Base-by-base conservation (phyloP, 139 green algal species). In the Closterium sp. region DNA sequence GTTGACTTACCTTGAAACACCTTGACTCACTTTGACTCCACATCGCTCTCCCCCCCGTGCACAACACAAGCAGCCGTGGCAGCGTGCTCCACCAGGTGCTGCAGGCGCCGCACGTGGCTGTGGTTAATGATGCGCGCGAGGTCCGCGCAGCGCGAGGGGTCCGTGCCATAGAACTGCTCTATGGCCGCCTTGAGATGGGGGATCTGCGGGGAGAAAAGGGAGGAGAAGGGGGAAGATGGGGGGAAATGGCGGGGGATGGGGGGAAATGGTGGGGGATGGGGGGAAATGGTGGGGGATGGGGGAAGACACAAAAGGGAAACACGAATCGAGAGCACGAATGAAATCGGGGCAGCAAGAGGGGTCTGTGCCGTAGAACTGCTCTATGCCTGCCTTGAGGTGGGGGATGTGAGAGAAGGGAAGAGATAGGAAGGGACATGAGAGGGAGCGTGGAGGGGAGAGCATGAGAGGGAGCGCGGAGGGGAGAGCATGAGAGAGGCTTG, bases 41-140 rank as follows among this genome's bases (percentile, higher is more conserved):
- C 64, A 8, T 88, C 21, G 28, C 28, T 84, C 34, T 87, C 31
- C 33, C 90, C 92, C 19, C 92, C 92, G 30, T 85, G 91, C 34
- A 93, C 84, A 8, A 94, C 84, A 84, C 87, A 85, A 30, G 34
- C 28, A 28, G 34, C 32, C 2, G 35, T 84, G 1, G 34, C 21
- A 91, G 87, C 33, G 34, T 66, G 30, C 34, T 66, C 1, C 0
- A 89, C 64, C 35, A 84, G 10, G 28, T 31, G 21, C 19, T 43
- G 28, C 84, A 95, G 30, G 16, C 38, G 87, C 28, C 83, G 81
- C 36, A 94, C 89, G 9, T 92, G 91, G 21, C 30, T 30, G 23
- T 43, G 33, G 33, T 92, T 90, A 10, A 93, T 89, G 32, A 94
- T 85, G 28, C 91, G 84, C 6, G 83, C 84, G 28, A 94, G 33